phyloP scores from a whole-genome alignment of 345 rosid species.

The Orychophragmus violaceus region DNA sequence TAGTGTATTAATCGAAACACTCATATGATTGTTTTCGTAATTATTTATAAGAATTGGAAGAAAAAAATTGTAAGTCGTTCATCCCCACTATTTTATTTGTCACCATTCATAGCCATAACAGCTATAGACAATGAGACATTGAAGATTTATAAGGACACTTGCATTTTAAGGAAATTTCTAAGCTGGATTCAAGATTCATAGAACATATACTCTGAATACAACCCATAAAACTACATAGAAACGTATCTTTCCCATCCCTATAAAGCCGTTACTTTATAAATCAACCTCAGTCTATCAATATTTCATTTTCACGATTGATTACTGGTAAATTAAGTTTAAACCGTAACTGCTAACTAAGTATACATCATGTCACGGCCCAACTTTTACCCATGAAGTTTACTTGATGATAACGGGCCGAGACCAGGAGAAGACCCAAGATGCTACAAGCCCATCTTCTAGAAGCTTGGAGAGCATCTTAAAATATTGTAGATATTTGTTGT shows the following conservation, averaged over 20 bases:
- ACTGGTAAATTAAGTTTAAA: neutral
- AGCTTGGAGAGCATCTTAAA: too few relatives aligned
- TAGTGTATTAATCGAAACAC: too few relatives aligned
- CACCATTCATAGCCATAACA: neutral
- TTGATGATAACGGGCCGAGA: too few relatives aligned
- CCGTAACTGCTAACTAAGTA: neutral
- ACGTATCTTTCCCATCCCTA: neutral
- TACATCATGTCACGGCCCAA: too few relatives aligned
- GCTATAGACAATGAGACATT: constrained; percentile 9
- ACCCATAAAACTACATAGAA: neutral
- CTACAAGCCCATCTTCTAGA: too few relatives aligned
- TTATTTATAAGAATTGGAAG: too few relatives aligned
- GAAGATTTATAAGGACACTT: neutral
- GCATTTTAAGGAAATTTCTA: neutral
- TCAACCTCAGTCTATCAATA: neutral
- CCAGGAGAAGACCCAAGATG: too few relatives aligned
- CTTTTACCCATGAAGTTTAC: too few relatives aligned
- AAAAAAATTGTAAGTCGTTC: neutral
- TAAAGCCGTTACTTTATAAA: neutral
- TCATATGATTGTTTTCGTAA: too few relatives aligned
- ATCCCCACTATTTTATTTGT: neutral
- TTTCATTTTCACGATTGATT: too few relatives aligned
- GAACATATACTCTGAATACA: neutral
- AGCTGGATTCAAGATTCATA: constrained; percentile 15
- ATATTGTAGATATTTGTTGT: too few relatives aligned